Percentiles rank a stretch among this genome's conserved stretches.
Conservation (phyloP, 1,139 yeast species). For the Debaryomyces coudertii region DNA sequence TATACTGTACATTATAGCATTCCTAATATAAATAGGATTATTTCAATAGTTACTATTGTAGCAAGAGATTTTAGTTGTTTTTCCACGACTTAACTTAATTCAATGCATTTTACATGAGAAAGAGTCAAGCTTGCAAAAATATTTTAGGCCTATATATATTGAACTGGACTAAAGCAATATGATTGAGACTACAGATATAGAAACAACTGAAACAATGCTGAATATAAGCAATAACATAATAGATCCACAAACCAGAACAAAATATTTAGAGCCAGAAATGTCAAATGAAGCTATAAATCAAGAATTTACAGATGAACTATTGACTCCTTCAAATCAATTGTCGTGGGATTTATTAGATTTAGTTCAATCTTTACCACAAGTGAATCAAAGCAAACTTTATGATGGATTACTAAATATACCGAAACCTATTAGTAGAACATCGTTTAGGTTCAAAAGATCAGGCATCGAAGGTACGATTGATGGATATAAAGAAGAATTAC, state of each 20-base stretch:
- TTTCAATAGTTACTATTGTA: background rate
- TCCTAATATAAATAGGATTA: background rate
- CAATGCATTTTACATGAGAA: background rate
- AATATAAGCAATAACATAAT: background rate
- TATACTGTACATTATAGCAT: constrained; percentile 10
- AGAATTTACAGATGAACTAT: constrained; percentile 26
- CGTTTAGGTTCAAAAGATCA: constrained; percentile 62
- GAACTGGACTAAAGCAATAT: background rate
- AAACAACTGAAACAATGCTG: background rate
- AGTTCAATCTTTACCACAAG: constrained; percentile 48
- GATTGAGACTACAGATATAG: background rate
- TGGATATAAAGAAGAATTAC: constrained; percentile 62
- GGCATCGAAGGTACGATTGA: constrained; percentile 76
- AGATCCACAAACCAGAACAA: constrained; percentile 6
- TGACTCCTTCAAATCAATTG: constrained; percentile 53
- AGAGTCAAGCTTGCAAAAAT: background rate
- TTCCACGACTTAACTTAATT: constrained; percentile 4
- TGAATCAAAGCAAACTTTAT: constrained; percentile 34
- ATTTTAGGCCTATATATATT: background rate
- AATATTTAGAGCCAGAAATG: background rate
- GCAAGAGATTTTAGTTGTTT: background rate
- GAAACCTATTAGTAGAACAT: constrained; percentile 54
- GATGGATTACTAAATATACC: constrained; percentile 55
- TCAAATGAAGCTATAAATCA: constrained; percentile 8
- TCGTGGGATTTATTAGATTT: constrained; percentile 64